Base-by-base conservation (phyloP, 2,329 filamentous ascomycete species). In the Didymella arachidicola region DNA sequence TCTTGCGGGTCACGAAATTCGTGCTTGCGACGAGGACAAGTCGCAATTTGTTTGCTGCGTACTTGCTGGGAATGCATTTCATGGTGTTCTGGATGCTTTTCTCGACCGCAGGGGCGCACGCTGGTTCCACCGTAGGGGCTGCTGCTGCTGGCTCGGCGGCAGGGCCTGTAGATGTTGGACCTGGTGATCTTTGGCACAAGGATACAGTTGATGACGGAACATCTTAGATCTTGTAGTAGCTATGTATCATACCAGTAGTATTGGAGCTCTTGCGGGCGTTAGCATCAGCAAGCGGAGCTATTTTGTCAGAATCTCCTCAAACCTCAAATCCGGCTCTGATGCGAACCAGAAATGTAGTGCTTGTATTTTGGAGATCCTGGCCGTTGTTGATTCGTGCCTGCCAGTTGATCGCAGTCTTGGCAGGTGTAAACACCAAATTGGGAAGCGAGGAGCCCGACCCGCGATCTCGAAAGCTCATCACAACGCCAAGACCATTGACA, bases 21-120 rank as follows among this genome's bases (percentile, higher is more conserved):
- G 92, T 99, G 45, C 82, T 99, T 62, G 92, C 93, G 50, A 97
- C 93, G 45, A 84, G 95, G 61, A 91, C 90, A 27, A 97, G 93
- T 79, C 86, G 96, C 63, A 99, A 98, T 76, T 77, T 99, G 59
- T 99, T 99, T 78, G 95, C 93, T 0, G 88, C 86, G 11, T 99
- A 99, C 77, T 96, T 94, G 76, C 81, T 97, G 34, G 92, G 88
- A 32, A 82, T 99, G 66, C 95, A 99, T 80, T 72, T 97, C 43
- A 79, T 99, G 46, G 89, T 98, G 2, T 95, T 99, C 72, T 82
- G 89, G 66, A 90, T 92, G 77, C 81, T 98, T 61, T 98, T 94
- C 78, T 93, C 89, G 86, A 87, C 93, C 72, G 91, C 91, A 25
- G 59, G 86, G 26, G 60, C 50, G 11, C 49, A 58, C 11, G 44